Evolutionary conservation across 2,329 filamentous ascomycete genomes (phyloP).

Genomic region (Madurella mycetomatis): DNA sequence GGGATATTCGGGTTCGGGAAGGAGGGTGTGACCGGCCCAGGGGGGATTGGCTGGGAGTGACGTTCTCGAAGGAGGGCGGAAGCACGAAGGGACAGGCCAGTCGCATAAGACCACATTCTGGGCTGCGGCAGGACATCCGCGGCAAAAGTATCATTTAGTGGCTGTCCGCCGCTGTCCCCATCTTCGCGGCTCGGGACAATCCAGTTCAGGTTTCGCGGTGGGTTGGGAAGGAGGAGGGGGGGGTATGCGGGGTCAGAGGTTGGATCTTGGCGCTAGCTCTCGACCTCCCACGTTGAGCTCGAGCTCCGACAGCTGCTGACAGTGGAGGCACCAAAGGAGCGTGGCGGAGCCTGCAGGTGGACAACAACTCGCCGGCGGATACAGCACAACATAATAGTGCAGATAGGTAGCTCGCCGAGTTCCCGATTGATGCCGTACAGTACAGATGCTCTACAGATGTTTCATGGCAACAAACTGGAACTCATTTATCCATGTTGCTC

Average conservation of each 20-base stretch:
- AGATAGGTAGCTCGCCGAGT: too few species aligned
- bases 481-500: too few species aligned
- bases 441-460: too few species aligned
- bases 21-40: background rate
- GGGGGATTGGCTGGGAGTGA: background rate
- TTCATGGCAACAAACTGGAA: too few species aligned
- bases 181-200: constrained; percentile 7
- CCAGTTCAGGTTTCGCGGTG: background rate
- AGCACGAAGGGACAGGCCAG: constrained; percentile 3
- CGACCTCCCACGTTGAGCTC: constrained; percentile 1
- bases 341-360: constrained; percentile 4
- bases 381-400: too few species aligned
- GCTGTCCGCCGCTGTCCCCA: background rate
- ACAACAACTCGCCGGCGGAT: too few species aligned
- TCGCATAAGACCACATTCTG: background rate
- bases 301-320: background rate
- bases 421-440: too few species aligned
- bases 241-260: constrained; percentile 5
- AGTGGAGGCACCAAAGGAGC: background rate
- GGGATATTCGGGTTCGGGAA: constrained; percentile 5
- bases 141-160: constrained; percentile 8
- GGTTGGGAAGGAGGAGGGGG: constrained; percentile 9
- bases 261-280: constrained; percentile 11
- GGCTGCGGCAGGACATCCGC: constrained; percentile 1
- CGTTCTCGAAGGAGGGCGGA: constrained; percentile 6